phyloP scores from a whole-genome alignment of 2,329 filamentous ascomycete genomes.

The Didymella lethalis region DNA sequence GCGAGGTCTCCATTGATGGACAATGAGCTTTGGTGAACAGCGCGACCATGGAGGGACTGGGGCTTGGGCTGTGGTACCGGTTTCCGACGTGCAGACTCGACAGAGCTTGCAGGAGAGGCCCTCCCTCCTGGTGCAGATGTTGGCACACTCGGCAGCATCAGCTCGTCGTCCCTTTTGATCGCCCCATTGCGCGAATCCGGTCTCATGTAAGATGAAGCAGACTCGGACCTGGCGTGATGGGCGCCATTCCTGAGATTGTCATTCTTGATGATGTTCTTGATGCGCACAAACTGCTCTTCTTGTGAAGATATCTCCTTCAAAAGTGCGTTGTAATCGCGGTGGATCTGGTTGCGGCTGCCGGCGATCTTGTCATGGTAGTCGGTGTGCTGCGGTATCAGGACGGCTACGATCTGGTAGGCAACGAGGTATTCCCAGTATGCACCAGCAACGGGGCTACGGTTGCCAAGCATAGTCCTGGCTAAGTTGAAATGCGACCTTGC shows the following conservation, averaged over 20 bases:
- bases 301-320: constrained; percentile 45
- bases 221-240: constrained; percentile 28
- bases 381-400: constrained; percentile 77
- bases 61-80: constrained; percentile 71
- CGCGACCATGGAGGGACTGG: constrained; percentile 69
- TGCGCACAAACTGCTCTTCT: constrained; percentile 55
- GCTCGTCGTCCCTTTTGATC: constrained; percentile 38
- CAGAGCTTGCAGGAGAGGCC: constrained; percentile 28
- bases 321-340: constrained; percentile 55
- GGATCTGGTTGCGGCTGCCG: constrained; percentile 59
- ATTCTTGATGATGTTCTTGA: constrained; percentile 60
- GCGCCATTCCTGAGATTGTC: constrained; percentile 67
- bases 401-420: constrained; percentile 79
- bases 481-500: constrained; percentile 54
- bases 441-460: constrained; percentile 66
- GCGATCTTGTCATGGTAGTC: constrained; percentile 72
- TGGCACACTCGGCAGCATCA: constrained; percentile 49
- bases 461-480: constrained; percentile 62
- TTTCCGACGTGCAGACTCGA: constrained; percentile 38
- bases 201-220: constrained; percentile 23
- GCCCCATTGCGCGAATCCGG: constrained; percentile 32
- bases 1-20: constrained; percentile 43
- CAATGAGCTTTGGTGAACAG: constrained; percentile 53
- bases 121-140: constrained; percentile 29
- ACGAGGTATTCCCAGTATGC: constrained; percentile 86